Conservation (phyloP, 225 moss, liverwort and hornwort genomes). For the Pleurozium schreberi region DNA sequence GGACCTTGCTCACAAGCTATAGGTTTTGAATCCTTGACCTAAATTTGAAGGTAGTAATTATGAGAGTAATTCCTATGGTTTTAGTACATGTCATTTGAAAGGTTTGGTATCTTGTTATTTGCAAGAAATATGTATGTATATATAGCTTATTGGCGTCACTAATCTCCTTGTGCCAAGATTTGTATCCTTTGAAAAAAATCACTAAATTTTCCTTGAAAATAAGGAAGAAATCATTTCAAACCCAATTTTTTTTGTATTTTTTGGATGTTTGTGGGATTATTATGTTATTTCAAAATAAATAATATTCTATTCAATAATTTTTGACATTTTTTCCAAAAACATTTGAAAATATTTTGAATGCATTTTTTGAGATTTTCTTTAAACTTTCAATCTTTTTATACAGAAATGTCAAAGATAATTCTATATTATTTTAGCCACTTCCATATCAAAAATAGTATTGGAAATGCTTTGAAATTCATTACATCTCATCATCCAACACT, state of each 20-base stretch:
- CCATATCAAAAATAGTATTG: background rate
- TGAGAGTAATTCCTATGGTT: too few relatives aligned
- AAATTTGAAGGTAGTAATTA: too few relatives aligned
- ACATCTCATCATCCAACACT: background rate
- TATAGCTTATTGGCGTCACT: background rate
- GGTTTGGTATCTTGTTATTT: too few relatives aligned
- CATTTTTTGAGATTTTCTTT: background rate
- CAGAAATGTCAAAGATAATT: background rate
- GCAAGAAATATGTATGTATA: too few relatives aligned
- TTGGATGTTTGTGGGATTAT: background rate
- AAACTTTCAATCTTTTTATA: background rate
- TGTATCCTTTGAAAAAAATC: too few relatives aligned
- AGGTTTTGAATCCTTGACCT: too few relatives aligned
- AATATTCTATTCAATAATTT: background rate
- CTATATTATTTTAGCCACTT: background rate
- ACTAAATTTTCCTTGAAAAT: background rate
- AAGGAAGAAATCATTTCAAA: background rate
- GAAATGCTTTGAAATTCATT: background rate
- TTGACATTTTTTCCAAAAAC: background rate
- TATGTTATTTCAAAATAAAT: background rate
- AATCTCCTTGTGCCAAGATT: background rate
- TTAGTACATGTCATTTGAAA: too few relatives aligned
- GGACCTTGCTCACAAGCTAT: too few relatives aligned
- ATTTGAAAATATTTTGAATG: too few relatives aligned
- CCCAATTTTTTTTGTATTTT: background rate